Evolutionary conservation across 225 moss, liverwort and hornwort genomes (phyloP), one percentile per base, ranked within the genome.

Genomic region (Sphagnum tenellum): DNA sequence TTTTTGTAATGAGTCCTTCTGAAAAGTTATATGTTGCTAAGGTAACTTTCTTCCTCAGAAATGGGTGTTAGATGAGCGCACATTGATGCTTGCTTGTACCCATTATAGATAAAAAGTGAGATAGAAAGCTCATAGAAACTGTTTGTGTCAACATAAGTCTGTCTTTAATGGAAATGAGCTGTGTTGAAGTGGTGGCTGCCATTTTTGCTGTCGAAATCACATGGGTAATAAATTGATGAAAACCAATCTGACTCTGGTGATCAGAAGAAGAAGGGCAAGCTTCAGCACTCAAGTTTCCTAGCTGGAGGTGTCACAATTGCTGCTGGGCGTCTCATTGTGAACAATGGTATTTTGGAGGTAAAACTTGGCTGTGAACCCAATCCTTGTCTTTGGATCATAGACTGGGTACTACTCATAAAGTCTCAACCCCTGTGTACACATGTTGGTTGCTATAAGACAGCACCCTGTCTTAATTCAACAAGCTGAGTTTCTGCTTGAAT

Each of bases 201-300:
- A 29, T 29, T 29, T 29, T 29, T 29, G 0, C 29, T 29, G 29
- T 29, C 1, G 29, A 29, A 29, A 29, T 0, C 29, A 29, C 29
- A 29, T 29, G 29, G 29, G 29, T 29, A 29, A 29, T 29, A 29
- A 29, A 29, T 29, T 29, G 29, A 29, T 29, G 44, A 47, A 29
- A 44, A 29, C 10, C 47, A 11, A 9, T 66, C 45, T 12, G 51
- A 46, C 51, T 13, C 47, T 44, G 56, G 49, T 71, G 60, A 74
- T 58, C 79, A 95, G 92, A 96, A 96, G 78, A 82, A 88, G 71
- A 96, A 77, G 72, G 95, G 95, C 45, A 92, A 77, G 67, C 78
- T 96, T 62, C 95, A 96, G 77, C 95, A 96, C 68, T 96, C 95
- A 11, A 96, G 95, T 75, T 96, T 96, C 72, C 68, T 96, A 68